phyloP scores from a whole-genome alignment of 768 basidiomycete species.

The Rhodosporidiobolus odoratus region DNA sequence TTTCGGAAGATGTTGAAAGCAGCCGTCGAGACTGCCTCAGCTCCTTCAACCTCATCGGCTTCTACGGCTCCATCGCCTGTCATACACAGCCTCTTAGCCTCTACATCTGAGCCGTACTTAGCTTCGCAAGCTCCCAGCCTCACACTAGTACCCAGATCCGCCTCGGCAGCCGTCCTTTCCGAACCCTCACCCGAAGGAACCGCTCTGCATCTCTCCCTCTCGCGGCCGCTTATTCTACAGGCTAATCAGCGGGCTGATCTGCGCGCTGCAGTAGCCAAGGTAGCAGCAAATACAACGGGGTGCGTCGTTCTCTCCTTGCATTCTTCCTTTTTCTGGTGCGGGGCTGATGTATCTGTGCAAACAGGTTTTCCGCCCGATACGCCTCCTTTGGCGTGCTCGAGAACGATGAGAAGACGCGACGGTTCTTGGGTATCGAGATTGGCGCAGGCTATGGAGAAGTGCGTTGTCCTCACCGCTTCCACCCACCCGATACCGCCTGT shows the following conservation, averaged over 20 bases:
- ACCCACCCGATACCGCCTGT: no score
- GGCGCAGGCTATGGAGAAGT: constrained; percentile 81
- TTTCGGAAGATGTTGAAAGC: not conserved
- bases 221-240: constrained; percentile 72
- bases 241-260: constrained; percentile 73
- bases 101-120: constrained; percentile 25
- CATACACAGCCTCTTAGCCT: constrained; percentile 47
- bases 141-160: not conserved
- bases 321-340: not conserved
- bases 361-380: constrained; percentile 69
- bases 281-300: constrained; percentile 55
- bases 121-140: constrained; percentile 49
- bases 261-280: constrained; percentile 57
- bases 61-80: not conserved
- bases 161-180: constrained; percentile 47
- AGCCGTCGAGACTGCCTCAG: not conserved
- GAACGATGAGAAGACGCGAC: constrained; percentile 75
- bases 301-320: constrained; percentile 39
- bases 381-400: constrained; percentile 62
- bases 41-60: not conserved
- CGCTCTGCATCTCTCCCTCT: constrained; percentile 78
- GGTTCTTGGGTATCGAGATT: constrained; percentile 73
- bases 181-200: constrained; percentile 49
- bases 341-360: constrained; percentile 9
- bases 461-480: constrained; percentile 28